These are phyloP conservation scores for Colletotrichum sp. DNA, from an alignment of 2,329 filamentous ascomycete species.

Conservation along the genomic window DNA sequence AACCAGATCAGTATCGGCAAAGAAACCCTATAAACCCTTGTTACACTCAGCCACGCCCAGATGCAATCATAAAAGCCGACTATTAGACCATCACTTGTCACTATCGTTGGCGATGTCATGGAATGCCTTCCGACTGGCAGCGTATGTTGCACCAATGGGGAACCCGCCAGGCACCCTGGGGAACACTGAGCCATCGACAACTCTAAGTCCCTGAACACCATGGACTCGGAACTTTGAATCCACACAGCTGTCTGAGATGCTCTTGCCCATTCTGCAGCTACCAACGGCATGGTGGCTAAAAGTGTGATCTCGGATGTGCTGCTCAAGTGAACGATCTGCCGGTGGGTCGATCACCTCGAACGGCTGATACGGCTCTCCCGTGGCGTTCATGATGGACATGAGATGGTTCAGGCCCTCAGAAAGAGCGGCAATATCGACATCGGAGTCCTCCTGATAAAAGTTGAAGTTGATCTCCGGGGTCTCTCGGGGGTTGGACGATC, in stretches of 20 bases:
- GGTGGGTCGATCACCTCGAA: background rate
- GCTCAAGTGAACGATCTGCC: constrained; percentile 37
- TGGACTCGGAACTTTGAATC: constrained; percentile 60
- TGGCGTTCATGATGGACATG: constrained; percentile 43
- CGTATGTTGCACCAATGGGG: background rate
- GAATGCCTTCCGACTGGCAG: background rate
- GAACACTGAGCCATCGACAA: constrained; percentile 63
- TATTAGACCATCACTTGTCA: background rate
- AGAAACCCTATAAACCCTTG: too few relatives aligned
- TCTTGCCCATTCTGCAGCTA: constrained; percentile 59
- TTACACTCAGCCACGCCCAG: too few relatives aligned
- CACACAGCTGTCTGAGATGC: constrained; percentile 52
- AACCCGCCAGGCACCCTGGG: constrained; percentile 31
- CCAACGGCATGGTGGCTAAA: constrained; percentile 64
- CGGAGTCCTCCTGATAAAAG: constrained; percentile 44
- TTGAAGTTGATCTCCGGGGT: constrained; percentile 65
- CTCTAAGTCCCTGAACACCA: constrained; percentile 56
- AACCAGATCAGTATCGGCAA: background rate
- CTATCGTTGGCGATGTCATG: background rate
- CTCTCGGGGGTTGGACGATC: constrained; percentile 62
- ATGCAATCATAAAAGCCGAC: too few relatives aligned
- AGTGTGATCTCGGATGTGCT: constrained; percentile 48
- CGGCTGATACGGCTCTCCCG: constrained; percentile 26
- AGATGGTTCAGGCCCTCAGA: constrained; percentile 33
- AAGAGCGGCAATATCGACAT: background rate